Percentiles rank a stretch among this genome's conserved stretches.
Conservation (phyloP, 345 rosid species). For the Rhizophora apiculata region DNA sequence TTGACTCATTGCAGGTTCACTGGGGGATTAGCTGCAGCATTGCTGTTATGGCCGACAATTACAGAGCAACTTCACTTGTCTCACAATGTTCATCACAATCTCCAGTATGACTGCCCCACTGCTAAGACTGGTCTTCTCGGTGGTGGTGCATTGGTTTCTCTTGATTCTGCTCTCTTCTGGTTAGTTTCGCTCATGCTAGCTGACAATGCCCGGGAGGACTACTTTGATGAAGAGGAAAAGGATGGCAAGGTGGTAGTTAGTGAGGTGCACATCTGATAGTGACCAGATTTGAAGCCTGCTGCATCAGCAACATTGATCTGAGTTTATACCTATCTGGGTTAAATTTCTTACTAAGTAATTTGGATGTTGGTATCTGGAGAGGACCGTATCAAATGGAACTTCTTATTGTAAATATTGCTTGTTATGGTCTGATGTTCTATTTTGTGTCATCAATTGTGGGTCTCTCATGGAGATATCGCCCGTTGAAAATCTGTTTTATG, state of each 20-base stretch:
- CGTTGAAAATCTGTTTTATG: too few relatives aligned
- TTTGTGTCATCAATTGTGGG: too few relatives aligned
- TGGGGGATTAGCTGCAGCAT: constrained; percentile 53
- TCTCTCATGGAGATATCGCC: too few relatives aligned
- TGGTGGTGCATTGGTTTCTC: constrained; percentile 81
- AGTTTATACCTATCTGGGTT: too few relatives aligned
- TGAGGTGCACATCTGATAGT: constrained; percentile 11
- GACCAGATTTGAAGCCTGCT: constrained; percentile 3
- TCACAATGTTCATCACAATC: constrained; percentile 51
- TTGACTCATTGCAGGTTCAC: constrained; percentile 35
- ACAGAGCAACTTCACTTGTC: constrained; percentile 67
- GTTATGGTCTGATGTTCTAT: too few relatives aligned
- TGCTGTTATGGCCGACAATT: constrained; percentile 72
- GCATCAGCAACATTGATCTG: too few relatives aligned
- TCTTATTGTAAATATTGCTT: too few relatives aligned
- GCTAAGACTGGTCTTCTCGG: constrained; percentile 87
- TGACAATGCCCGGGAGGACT: constrained; percentile 79
- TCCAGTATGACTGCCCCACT: constrained; percentile 53
- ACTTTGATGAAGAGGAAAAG: constrained; percentile 55
- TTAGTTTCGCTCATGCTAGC: constrained; percentile 73
- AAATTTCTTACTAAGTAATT: too few relatives aligned
- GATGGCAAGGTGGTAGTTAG: constrained; percentile 11
- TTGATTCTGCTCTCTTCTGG: constrained; percentile 80
- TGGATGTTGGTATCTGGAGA: too few relatives aligned
- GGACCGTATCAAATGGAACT: too few relatives aligned